A percentile compares a stretch with the other conserved stretches of the same genome.
phyloP scores from a whole-genome alignment of 257 asterid species.

The Pogostemon cablin region DNA sequence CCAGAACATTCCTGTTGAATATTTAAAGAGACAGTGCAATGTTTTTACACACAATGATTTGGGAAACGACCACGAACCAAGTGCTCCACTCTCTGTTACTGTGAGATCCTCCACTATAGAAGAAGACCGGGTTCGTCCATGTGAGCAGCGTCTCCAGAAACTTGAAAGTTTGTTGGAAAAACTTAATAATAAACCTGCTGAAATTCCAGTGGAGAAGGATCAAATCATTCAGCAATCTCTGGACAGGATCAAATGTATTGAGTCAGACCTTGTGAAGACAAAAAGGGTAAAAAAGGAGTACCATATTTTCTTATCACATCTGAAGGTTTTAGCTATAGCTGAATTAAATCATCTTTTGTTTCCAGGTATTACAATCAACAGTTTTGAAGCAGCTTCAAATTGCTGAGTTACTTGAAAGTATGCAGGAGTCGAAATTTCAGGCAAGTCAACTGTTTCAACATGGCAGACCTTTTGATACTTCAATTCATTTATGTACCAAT shows the following conservation, averaged over 20 bases:
- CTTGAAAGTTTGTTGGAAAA: constrained; percentile 80
- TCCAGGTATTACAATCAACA: constrained; percentile 71
- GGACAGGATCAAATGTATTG: constrained; percentile 82
- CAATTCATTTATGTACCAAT: background rate
- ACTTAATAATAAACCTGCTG: constrained; percentile 71
- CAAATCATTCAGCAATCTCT: constrained; percentile 80
- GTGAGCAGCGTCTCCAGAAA: constrained; percentile 74
- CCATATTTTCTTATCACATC: constrained; percentile 17
- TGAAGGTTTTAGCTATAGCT: constrained; percentile 10
- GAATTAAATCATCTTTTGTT: constrained; percentile 17
- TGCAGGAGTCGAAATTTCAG: constrained; percentile 55
- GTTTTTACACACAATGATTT: constrained; percentile 43
- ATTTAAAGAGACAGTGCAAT: constrained; percentile 57
- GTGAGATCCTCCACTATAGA: constrained; percentile 38
- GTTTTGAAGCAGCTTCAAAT: constrained; percentile 80
- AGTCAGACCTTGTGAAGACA: constrained; percentile 81
- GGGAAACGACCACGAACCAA: constrained; percentile 44
- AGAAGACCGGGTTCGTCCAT: constrained; percentile 56
- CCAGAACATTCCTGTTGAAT: constrained; percentile 48
- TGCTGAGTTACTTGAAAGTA: constrained; percentile 67
- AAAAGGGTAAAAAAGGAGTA: constrained; percentile 60
- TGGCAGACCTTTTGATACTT: background rate
- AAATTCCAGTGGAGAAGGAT: constrained; percentile 84
- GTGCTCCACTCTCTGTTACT: constrained; percentile 29
- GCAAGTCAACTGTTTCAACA: constrained; percentile 26